Evolutionary conservation across 1,139 yeast species (phyloP).

Genomic region (Candida tetrigidarum): DNA sequence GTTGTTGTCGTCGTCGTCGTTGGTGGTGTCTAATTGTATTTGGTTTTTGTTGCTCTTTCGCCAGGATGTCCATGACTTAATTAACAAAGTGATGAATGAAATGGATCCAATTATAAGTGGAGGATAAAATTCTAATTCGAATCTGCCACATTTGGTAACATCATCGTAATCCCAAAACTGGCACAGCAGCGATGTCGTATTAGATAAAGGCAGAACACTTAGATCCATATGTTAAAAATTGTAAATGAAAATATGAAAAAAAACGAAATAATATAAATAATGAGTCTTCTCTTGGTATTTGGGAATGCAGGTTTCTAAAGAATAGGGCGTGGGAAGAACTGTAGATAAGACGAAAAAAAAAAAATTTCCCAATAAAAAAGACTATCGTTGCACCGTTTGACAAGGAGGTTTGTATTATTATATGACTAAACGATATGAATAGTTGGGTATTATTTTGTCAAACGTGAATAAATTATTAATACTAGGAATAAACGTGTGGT

Average conservation of each 20-base stretch:
- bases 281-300: too few species aligned
- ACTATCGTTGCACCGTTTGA: too few species aligned
- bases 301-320: too few species aligned
- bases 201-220: not conserved
- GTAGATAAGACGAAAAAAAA: not conserved
- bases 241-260: too few species aligned
- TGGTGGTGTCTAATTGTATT: conserved; percentile 13
- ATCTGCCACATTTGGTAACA: conserved; percentile 50
- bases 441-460: too few species aligned
- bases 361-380: too few species aligned
- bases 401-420: too few species aligned
- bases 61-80: conserved; percentile 26
- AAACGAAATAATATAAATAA: too few species aligned
- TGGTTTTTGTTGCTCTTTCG: conserved; percentile 13
- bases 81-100: conserved; percentile 32
- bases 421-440: too few species aligned
- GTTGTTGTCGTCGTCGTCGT: conserved; percentile 14
- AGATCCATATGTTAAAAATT: not conserved
- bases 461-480: too few species aligned
- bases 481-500: too few species aligned
- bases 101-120: conserved; percentile 37
- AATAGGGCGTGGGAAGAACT: too few species aligned
- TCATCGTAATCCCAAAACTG: conserved; percentile 49
- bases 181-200: conserved; percentile 50
- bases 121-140: conserved; percentile 36